Evolutionary conservation across 225 moss, liverwort and hornwort genomes (phyloP).

Genomic region (Neckera pumila): DNA sequence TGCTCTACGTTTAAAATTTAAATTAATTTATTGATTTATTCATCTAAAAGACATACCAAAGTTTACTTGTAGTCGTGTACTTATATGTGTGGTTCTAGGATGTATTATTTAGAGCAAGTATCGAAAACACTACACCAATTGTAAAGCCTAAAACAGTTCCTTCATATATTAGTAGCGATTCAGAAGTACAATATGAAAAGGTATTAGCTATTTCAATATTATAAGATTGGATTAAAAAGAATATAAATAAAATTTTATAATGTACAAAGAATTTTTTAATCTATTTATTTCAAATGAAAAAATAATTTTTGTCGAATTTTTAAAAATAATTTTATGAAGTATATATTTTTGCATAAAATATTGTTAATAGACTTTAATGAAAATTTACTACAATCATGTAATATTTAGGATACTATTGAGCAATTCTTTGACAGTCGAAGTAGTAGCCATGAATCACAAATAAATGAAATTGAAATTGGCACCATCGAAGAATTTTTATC

Average conservation of each 20-base stretch:
- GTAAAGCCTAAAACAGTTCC: neutral
- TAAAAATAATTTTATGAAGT: neutral
- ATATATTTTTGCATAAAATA: too few species aligned
- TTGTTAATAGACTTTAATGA: neutral
- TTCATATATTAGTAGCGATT: constrained; percentile 5
- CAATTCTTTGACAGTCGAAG: neutral
- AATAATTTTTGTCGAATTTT: too few species aligned
- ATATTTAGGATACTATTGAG: constrained; percentile 10
- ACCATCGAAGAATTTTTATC: constrained; percentile 7
- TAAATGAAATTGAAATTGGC: neutral
- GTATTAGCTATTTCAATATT: too few species aligned
- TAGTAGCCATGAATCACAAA: constrained; percentile 10
- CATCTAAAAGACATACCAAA: neutral
- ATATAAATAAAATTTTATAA: neutral
- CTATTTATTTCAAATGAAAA: neutral
- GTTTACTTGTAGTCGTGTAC: rapidly evolving
- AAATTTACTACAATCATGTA: neutral
- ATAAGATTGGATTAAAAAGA: too few species aligned
- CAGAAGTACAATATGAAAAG: neutral
- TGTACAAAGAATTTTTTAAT: neutral
- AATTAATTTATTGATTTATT: too few species aligned
- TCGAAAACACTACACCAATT: constrained; percentile 11
- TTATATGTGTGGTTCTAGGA: neutral
- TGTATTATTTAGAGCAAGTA: neutral
- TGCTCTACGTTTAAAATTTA: rapidly evolving